Percentiles rank a stretch among this genome's conserved stretches.
These are phyloP conservation scores for Zarea fungicola DNA, from an alignment of 2,329 filamentous ascomycete species.

Conservation along the genomic window DNA sequence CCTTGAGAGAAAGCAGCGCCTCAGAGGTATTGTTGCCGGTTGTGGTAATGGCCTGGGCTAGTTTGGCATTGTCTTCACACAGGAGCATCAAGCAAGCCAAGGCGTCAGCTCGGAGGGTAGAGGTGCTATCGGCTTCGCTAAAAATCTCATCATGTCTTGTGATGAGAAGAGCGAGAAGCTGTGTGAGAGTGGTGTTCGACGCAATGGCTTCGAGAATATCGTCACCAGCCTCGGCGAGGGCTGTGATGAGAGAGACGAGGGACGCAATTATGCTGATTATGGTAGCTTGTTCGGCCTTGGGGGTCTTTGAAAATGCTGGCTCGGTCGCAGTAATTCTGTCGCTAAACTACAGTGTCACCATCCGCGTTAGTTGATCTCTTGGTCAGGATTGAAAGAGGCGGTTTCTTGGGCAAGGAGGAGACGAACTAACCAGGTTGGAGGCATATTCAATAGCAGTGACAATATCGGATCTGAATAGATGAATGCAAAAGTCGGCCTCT, in stretches of 20 bases:
- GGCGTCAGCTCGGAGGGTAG: conserved; percentile 38
- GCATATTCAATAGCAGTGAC: conserved; percentile 56
- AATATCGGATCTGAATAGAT: conserved; percentile 57
- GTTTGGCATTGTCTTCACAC: conserved; percentile 53
- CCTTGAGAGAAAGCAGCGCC: conserved; percentile 43
- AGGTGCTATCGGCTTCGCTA: conserved; percentile 38
- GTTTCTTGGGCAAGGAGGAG: too few species aligned
- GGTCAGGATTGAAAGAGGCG: too few species aligned
- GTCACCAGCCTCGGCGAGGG: conserved; percentile 53
- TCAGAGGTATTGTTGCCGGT: conserved; percentile 36
- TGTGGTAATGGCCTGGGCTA: conserved; percentile 46
- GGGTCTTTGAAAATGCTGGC: conserved; percentile 39
- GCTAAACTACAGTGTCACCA: conserved; percentile 31
- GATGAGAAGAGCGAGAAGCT: conserved; percentile 51
- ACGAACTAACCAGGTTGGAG: conserved; percentile 45
- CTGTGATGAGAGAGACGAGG: conserved; percentile 47
- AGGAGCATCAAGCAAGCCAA: conserved; percentile 53
- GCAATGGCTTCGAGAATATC: conserved; percentile 54
- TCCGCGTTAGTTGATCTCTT: too few species aligned
- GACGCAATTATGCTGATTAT: conserved; percentile 51
- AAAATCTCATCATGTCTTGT: conserved; percentile 34
- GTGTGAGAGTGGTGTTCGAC: conserved; percentile 41
- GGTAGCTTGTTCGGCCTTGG: conserved; percentile 48
- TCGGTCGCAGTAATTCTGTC: conserved; percentile 39
- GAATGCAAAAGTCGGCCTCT: conserved; percentile 61